Evolutionary conservation across 2,329 filamentous ascomycete genomes (phyloP), one percentile per base, ranked within the genome.

Genomic region (Hypocreales sp.): DNA sequence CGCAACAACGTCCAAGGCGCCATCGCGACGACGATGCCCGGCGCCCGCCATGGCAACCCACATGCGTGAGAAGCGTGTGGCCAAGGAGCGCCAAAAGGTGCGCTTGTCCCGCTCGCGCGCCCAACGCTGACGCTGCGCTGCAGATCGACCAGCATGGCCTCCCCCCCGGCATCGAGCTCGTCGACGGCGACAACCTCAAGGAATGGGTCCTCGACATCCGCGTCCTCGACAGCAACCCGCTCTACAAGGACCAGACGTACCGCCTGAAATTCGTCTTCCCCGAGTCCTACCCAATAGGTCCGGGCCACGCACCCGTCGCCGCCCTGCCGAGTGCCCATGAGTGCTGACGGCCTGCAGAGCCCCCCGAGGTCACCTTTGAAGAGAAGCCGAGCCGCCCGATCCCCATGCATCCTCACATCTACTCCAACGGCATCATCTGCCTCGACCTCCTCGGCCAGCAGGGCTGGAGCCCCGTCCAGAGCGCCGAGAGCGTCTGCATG

Each of bases 371-470:
- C 38, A 79, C 80, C 31, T 98, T 98, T 47, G 64, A 82, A 30
- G 63, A 73, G 41, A 58, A 69, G 28, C 51, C 70, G 19, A 60
- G 67, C 40, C 67, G 72, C 24, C 64, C 67, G 20, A 86, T 98
- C 42, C 90, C 90, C 1, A 86, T 93, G 51, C 90, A 98, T 46
- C 90, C 90, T 4, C 90, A 98, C 58, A 81, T 98, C 53, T 98
- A 98, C 60, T 90, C 80, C 41, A 98, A 98, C 53, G 90, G 90
- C 41, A 93, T 95, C 51, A 98, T 98, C 48, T 98, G 90, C 46
- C 77, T 98, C 26, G 90, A 98, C 43, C 69, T 98, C 2, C 72
- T 98, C 7, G 83, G 83, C 28, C 63, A 69, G 8, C 76, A 83
- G 36, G 90, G 90, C 31, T 98, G 90, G 90, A 90, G 79, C 25